Conservation (phyloP, 495 filamentous ascomycete species). For the Hypoxylon fuscum region DNA sequence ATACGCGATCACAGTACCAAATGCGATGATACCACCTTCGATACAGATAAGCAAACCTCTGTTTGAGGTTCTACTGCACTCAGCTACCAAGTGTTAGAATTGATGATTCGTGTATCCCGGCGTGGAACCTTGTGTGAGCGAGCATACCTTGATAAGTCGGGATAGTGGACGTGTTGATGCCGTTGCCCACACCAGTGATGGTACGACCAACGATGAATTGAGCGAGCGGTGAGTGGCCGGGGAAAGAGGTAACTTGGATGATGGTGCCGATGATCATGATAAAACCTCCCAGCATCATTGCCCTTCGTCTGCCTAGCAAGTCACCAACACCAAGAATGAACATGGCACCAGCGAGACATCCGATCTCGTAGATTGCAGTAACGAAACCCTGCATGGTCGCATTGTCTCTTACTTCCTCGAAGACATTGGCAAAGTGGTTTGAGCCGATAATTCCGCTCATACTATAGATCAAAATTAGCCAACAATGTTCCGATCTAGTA, state of each 20-base stretch:
- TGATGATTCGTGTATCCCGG: constrained; percentile 35
- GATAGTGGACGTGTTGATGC: constrained; percentile 76
- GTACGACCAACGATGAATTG: constrained; percentile 77
- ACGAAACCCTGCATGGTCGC: constrained; percentile 81
- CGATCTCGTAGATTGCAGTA: constrained; percentile 85
- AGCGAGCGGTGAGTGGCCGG: constrained; percentile 49
- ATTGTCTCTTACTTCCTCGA: constrained; percentile 71
- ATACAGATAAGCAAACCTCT: constrained; percentile 80
- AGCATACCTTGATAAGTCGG: constrained; percentile 78
- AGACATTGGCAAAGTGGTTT: constrained; percentile 72
- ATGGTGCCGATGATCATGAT: constrained; percentile 76
- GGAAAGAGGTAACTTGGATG: constrained; percentile 67
- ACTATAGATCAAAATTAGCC: constrained; percentile 6
- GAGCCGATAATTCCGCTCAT: constrained; percentile 87
- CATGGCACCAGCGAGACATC: constrained; percentile 78
- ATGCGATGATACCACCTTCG: constrained; percentile 76
- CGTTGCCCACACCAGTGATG: constrained; percentile 75
- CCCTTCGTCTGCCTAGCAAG: constrained; percentile 67
- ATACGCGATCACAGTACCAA: constrained; percentile 76
- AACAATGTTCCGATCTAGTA: not conserved
- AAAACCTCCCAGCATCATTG: constrained; percentile 64
- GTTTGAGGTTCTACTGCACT: constrained; percentile 71
- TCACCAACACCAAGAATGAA: constrained; percentile 76
- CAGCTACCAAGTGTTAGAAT: constrained; percentile 24
- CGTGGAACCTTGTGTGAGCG: constrained; percentile 64